Conservation (phyloP, 225 moss, liverwort and hornwort species). For the Bryoerythrophyllum caledonicum region DNA sequence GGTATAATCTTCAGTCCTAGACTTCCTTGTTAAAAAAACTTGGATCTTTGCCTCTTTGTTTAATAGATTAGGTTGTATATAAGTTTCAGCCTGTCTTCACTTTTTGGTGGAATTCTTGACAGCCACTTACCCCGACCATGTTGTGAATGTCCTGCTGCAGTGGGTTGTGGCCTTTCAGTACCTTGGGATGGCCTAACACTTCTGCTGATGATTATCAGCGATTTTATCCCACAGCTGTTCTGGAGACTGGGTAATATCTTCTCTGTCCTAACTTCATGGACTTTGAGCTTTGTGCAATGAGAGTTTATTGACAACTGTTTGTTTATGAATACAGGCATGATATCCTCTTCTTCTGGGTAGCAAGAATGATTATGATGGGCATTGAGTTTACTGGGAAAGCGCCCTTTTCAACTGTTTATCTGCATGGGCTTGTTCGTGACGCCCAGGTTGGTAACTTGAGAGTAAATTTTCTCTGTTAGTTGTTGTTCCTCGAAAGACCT, state of each 20-base stretch:
- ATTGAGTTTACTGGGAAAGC: slow-evolving; percentile 77
- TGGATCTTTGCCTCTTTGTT: not conserved
- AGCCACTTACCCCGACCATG: no score
- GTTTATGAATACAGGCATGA: slow-evolving; percentile 60
- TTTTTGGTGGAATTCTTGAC: not conserved
- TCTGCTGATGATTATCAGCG: slow-evolving; percentile 57
- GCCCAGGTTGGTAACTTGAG: slow-evolving; percentile 51
- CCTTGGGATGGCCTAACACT: slow-evolving; percentile 77
- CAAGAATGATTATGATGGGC: slow-evolving; percentile 91
- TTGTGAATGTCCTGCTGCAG: slow-evolving; percentile 39
- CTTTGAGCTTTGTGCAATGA: not conserved
- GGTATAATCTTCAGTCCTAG: slow-evolving; percentile 27
- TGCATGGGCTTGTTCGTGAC: slow-evolving; percentile 84
- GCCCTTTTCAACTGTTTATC: slow-evolving; percentile 79
- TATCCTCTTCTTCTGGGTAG: slow-evolving; percentile 90
- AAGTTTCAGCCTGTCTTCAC: not conserved
- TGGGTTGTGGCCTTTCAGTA: slow-evolving; percentile 89
- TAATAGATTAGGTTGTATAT: not conserved
- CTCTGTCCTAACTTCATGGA: not conserved
- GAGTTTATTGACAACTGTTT: slow-evolving; percentile 4
- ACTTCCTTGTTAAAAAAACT: not conserved
- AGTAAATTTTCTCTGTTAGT: not conserved
- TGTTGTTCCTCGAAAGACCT: not conserved
- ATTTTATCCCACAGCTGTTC: slow-evolving; percentile 72
- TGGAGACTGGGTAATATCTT: slow-evolving; percentile 72